Evolutionary conservation across 805 yeast species (phyloP).

Genomic region (Komagataella ulmi): DNA sequence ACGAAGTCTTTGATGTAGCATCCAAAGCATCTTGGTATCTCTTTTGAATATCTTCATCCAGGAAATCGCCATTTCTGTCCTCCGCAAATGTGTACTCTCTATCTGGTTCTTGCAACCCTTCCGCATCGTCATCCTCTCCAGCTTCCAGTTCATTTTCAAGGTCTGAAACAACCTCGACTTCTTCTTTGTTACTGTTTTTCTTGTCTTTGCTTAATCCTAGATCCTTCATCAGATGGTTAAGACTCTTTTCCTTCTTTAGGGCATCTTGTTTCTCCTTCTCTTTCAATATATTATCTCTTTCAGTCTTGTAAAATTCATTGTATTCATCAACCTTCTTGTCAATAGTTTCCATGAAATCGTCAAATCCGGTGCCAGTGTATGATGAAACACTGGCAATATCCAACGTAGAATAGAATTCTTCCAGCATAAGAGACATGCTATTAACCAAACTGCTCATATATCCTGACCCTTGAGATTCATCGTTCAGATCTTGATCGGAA

Average conservation of each 20-base stretch:
- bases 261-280: constrained; percentile 69
- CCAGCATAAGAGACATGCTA: constrained; percentile 91
- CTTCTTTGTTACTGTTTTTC: constrained; percentile 11
- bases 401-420: constrained; percentile 86
- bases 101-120: constrained; percentile 32
- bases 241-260: constrained; percentile 38
- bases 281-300: constrained; percentile 69
- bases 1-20: constrained; percentile 42
- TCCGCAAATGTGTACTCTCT: constrained; percentile 65
- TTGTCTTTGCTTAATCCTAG: constrained; percentile 47
- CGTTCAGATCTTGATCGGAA: constrained; percentile 52
- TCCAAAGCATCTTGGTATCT: constrained; percentile 68
- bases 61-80: constrained; percentile 45
- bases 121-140: constrained; percentile 26
- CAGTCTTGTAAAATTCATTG: constrained; percentile 68
- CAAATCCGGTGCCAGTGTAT: constrained; percentile 89
- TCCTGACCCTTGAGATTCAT: constrained; percentile 55
- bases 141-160: constrained; percentile 25
- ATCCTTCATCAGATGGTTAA: constrained; percentile 73
- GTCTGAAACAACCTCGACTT: constrained; percentile 39
- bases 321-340: constrained; percentile 83
- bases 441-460: constrained; percentile 91
- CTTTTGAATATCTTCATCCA: constrained; percentile 41
- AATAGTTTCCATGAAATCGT: constrained; percentile 75
- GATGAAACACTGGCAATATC: constrained; percentile 92